Evolutionary conservation across 352 stramenopile genomes (phyloP).

Genomic region (Phytophthora uliginosa): DNA sequence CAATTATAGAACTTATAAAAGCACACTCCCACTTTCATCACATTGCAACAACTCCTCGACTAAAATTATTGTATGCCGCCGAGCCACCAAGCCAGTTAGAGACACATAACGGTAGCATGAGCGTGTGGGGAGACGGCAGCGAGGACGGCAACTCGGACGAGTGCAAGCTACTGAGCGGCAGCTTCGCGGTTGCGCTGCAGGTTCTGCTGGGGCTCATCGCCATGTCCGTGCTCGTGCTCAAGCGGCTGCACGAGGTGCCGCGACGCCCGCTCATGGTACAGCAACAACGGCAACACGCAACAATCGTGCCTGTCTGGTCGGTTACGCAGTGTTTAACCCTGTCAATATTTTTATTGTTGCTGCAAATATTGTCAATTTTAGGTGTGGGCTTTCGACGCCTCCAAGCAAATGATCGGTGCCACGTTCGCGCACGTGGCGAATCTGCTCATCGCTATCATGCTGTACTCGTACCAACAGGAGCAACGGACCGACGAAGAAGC

Average conservation of each 20-base stretch:
- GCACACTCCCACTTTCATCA: slow-evolving; percentile 33
- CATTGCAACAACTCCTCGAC: slow-evolving; percentile 11
- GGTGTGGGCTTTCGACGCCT: slow-evolving; percentile 89
- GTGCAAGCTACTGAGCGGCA: slow-evolving; percentile 86
- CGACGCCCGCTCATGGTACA: slow-evolving; percentile 75
- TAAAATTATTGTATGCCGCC: not conserved
- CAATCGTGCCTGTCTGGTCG: not conserved
- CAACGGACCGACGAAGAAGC: slow-evolving; percentile 37
- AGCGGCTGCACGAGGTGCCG: slow-evolving; percentile 78
- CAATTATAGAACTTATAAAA: slow-evolving; percentile 13
- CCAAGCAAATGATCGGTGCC: slow-evolving; percentile 89
- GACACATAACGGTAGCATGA: slow-evolving; percentile 28
- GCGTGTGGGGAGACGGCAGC: slow-evolving; percentile 36
- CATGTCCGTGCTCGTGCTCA: slow-evolving; percentile 84
- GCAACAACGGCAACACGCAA: slow-evolving; percentile 6
- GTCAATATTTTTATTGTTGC: not conserved
- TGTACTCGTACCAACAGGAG: slow-evolving; percentile 75
- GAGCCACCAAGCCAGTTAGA: slow-evolving; percentile 14
- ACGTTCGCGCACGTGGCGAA: slow-evolving; percentile 89
- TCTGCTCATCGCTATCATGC: slow-evolving; percentile 87
- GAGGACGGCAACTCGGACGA: slow-evolving; percentile 53
- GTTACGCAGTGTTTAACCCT: slow-evolving; percentile 5
- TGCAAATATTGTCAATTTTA: slow-evolving; percentile 19
- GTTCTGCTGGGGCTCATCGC: slow-evolving; percentile 84
- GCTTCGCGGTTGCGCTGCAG: slow-evolving; percentile 83